A percentile compares a stretch with the other conserved stretches of the same genome.
These are phyloP conservation scores for Ganoderma lingzhi DNA, from an alignment of 1,284 basidiomycete genomes.

Conservation along the genomic window DNA sequence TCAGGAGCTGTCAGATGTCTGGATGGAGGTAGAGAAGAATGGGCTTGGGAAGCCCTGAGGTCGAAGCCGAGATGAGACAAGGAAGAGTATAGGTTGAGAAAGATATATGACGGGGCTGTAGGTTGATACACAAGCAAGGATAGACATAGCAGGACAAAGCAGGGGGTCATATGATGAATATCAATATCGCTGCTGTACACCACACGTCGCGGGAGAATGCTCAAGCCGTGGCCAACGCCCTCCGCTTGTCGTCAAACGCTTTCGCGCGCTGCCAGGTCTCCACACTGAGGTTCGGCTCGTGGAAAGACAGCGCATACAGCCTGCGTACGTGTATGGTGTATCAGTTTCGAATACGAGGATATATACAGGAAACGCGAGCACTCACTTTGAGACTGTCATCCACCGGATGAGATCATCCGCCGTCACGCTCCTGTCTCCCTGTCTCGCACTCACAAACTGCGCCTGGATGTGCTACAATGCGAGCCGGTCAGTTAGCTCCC, in stretches of 20 bases:
- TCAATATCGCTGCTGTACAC: no score
- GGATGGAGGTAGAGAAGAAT: conserved; percentile 73
- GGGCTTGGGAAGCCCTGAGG: conserved; percentile 54
- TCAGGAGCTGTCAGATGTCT: conserved; percentile 64
- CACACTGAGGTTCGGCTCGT: conserved; percentile 45
- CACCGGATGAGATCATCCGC: conserved; percentile 68
- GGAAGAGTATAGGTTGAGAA: not conserved
- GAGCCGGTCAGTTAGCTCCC: not conserved
- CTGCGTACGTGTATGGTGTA: conserved; percentile 33
- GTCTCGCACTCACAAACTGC: conserved; percentile 73
- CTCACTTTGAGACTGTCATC: conserved; percentile 72
- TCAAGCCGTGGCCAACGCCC: conserved; percentile 31
- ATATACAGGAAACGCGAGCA: conserved; percentile 10
- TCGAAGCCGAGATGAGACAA: no score
- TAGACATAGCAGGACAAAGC: not conserved
- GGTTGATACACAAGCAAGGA: conserved; percentile 10
- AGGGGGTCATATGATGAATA: not conserved
- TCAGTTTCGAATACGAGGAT: not conserved
- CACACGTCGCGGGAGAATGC: not conserved
- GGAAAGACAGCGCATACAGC: conserved; percentile 46
- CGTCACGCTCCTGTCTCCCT: conserved; percentile 53
- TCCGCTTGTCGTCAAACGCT: conserved; percentile 45
- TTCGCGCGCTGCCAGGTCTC: conserved; percentile 51
- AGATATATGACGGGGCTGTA: not conserved
- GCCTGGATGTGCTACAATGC: conserved; percentile 69